A percentile compares a stretch with the other conserved stretches of the same genome.
Evolutionary conservation across 768 basidiomycete species (phyloP).

Genomic region (Pholiota conissans): DNA sequence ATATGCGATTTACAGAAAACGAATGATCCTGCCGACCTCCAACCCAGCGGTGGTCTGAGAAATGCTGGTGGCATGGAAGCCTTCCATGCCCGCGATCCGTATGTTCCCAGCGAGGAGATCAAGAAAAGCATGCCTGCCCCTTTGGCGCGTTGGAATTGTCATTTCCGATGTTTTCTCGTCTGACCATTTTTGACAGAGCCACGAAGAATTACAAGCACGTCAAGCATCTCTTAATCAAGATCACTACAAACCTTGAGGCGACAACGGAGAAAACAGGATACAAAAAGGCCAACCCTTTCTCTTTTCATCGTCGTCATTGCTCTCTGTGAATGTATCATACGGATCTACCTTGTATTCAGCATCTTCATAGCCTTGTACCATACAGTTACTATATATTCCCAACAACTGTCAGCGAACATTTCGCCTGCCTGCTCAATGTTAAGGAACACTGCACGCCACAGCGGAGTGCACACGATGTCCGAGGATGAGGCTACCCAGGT

Average conservation of each 20-base stretch:
- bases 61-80: constrained; percentile 40
- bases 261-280: not conserved
- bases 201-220: constrained; percentile 48
- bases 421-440: too few species aligned
- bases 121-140: constrained; percentile 47
- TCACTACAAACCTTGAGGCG: not conserved
- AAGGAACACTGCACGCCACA: too few species aligned
- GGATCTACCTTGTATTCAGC: too few species aligned
- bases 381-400: not conserved
- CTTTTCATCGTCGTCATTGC: too few species aligned
- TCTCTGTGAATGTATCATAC: too few species aligned
- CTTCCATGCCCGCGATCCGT: constrained; percentile 51
- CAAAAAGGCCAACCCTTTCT: too few species aligned
- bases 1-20: constrained; percentile 40
- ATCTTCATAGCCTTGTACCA: not conserved
- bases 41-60: constrained; percentile 32
- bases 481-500: too few species aligned
- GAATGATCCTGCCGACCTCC: constrained; percentile 59
- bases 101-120: constrained; percentile 45
- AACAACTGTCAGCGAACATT: too few species aligned
- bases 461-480: too few species aligned
- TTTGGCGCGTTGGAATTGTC: constrained; percentile 32
- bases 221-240: constrained; percentile 25
- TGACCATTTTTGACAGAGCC: constrained; percentile 34
- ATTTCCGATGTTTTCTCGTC: not conserved